phyloP scores from a whole-genome alignment of 768 basidiomycete genomes.

The Pleurotus pulmonarius region DNA sequence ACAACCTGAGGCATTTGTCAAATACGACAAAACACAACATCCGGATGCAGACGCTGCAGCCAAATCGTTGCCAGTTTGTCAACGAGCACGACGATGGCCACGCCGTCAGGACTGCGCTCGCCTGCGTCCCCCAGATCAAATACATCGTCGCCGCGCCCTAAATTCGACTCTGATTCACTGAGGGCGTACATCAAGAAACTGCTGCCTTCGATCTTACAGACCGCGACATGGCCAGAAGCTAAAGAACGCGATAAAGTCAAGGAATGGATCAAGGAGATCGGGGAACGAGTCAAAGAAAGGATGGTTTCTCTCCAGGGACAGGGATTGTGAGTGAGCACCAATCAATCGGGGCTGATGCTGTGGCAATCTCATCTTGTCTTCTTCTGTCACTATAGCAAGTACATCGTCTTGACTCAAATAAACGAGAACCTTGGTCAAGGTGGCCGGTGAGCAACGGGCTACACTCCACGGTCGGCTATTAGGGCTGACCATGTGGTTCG shows the following conservation, averaged over 20 bases:
- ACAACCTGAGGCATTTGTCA: background rate
- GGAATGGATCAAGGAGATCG: slow-evolving; percentile 79
- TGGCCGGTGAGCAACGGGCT: slow-evolving; percentile 55
- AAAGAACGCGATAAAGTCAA: slow-evolving; percentile 70
- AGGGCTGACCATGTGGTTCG: slow-evolving; percentile 1
- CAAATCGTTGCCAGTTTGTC: background rate
- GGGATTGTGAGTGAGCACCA: slow-evolving; percentile 63
- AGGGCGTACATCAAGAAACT: slow-evolving; percentile 82
- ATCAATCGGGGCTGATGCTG: slow-evolving; percentile 8
- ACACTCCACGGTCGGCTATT: slow-evolving; percentile 1
- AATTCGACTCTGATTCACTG: slow-evolving; percentile 73
- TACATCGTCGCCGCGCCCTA: slow-evolving; percentile 50
- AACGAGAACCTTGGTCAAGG: slow-evolving; percentile 84
- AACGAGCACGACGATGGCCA: slow-evolving; percentile 15
- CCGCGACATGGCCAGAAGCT: slow-evolving; percentile 60
- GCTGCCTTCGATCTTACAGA: slow-evolving; percentile 63
- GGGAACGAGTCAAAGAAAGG: slow-evolving; percentile 79
- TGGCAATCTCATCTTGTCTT: slow-evolving; percentile 11
- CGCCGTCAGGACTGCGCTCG: slow-evolving; percentile 51
- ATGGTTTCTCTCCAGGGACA: slow-evolving; percentile 81
- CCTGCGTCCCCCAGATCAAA: slow-evolving; percentile 59
- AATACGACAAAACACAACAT: slow-evolving; percentile 4
- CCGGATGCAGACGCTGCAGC: background rate
- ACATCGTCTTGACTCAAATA: slow-evolving; percentile 81
- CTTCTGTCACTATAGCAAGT: slow-evolving; percentile 54